Conservation (phyloP, 345 rosid genomes). For the Brassica incana region DNA sequence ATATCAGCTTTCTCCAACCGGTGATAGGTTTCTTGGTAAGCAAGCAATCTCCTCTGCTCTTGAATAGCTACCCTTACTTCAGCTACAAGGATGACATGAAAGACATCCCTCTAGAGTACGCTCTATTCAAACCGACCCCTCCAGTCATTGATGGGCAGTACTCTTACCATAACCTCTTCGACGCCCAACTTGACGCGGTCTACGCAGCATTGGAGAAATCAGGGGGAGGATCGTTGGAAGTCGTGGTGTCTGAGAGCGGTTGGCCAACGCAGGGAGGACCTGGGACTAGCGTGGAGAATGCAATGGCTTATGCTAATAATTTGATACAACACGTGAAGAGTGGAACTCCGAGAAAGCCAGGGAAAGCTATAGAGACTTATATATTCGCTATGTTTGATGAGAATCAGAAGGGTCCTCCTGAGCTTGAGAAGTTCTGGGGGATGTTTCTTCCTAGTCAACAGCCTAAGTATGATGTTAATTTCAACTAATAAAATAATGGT, state of each 20-base stretch:
- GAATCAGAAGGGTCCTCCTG: constrained; percentile 44
- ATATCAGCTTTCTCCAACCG: constrained; percentile 36
- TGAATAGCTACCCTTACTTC: constrained; percentile 50
- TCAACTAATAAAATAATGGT: constrained; percentile 31
- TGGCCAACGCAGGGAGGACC: constrained; percentile 43
- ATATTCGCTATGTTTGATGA: constrained; percentile 52
- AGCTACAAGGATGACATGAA: constrained; percentile 13
- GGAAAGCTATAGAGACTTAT: constrained; percentile 56
- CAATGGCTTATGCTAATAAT: constrained; percentile 36
- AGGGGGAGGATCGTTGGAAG: constrained; percentile 34
- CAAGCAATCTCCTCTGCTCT: constrained; percentile 46
- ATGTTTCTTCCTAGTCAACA: constrained; percentile 47
- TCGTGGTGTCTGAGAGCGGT: constrained; percentile 48
- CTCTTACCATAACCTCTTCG: constrained; percentile 34
- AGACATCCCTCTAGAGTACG: constrained; percentile 41
- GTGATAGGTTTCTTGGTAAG: constrained; percentile 41
- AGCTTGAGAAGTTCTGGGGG: constrained; percentile 55
- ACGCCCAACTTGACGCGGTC: constrained; percentile 25
- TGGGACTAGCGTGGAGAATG: constrained; percentile 31
- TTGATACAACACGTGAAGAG: constrained; percentile 43
- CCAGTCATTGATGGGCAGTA: constrained; percentile 19
- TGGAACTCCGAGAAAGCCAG: constrained; percentile 45
- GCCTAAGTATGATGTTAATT: constrained; percentile 49
- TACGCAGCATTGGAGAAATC: constrained; percentile 42
- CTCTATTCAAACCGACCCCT: constrained; percentile 36